Conservation (phyloP, 83 land plant species). For the Isoetes engelmannii region DNA sequence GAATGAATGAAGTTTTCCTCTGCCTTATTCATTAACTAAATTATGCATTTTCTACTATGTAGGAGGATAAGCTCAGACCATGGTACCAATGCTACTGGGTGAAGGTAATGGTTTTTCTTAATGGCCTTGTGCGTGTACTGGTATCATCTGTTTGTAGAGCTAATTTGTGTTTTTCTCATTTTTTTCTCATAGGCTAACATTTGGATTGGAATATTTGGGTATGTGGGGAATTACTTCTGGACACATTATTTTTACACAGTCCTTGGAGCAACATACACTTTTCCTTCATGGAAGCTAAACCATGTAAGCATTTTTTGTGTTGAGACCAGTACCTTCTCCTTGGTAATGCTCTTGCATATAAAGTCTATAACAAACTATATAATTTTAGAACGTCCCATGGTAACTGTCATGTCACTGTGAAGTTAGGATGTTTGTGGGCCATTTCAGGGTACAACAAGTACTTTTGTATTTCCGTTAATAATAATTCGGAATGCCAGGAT, state of each 20-base stretch:
- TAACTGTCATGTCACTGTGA: neutral
- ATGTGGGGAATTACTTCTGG: constrained; percentile 98
- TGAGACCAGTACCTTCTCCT: neutral
- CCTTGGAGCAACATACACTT: constrained; percentile 90
- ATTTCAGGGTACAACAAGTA: no score
- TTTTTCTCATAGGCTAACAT: constrained; percentile 60
- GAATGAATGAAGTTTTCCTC: neutral
- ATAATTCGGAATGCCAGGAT: no score
- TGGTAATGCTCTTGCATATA: neutral
- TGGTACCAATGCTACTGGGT: constrained; percentile 76
- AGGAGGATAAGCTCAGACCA: constrained; percentile 43
- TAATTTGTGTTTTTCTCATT: neutral
- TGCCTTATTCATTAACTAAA: neutral
- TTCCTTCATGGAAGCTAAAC: constrained; percentile 91
- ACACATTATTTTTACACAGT: constrained; percentile 97
- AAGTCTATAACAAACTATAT: neutral
- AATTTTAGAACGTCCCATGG: neutral
- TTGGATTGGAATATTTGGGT: constrained; percentile 86
- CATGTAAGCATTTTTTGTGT: constrained; percentile 57
- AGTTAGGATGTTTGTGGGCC: no score
- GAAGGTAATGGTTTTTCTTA: constrained; percentile 35
- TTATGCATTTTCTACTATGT: constrained; percentile 10
- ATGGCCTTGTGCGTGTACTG: neutral
- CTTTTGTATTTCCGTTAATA: no score
- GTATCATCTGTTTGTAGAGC: neutral